Evolutionary conservation across 139 green algal species (phyloP), one percentile per base, ranked within the genome.

Genomic region (Edaphochlamys debaryana): DNA sequence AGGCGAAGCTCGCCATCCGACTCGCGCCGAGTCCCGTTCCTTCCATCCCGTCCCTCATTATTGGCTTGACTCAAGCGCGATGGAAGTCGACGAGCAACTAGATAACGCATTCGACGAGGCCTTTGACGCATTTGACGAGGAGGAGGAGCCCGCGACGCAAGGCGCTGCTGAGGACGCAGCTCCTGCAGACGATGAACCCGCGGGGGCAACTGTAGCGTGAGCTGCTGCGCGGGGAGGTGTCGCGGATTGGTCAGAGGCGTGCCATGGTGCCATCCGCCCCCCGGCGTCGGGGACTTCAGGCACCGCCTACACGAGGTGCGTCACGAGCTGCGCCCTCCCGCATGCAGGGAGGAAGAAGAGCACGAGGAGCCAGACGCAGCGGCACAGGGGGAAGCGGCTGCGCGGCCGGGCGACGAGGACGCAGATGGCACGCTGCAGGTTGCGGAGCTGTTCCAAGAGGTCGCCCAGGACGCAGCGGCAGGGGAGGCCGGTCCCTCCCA

Each of bases 41-140:
- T n/a, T n/a, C n/a, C n/a, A n/a, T n/a, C n/a, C n/a, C n/a, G n/a
- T n/a, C n/a, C n/a, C n/a, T n/a, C n/a, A n/a, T n/a, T n/a, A n/a
- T n/a, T n/a, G n/a, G n/a, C n/a, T n/a, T n/a, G n/a, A n/a, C n/a
- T n/a, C n/a, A n/a, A n/a, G n/a, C n/a, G n/a, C n/a, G 0, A 83
- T 83, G 63, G 77, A 83, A 27, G 63, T 83, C 27, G 77, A 83
- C 29, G 77, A 74, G 42, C 45, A 83, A 36, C 66, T 83, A n/a
- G 77, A 83, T 8, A 64, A 74, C 11, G 60, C 60, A 4, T 37
- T 23, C 11, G 60, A 67, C n/a, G 30, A 67, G 60, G 60, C 60
- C 9, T 27, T 20, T 23, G 60, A 1, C 27, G 23, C 30, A 38
- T 30, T 13, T 4, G 75, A 66, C n/a, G 77, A 72, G 3, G 63